Conservation (phyloP, 2,329 filamentous ascomycete genomes). For the Fonsecaea erecta region DNA sequence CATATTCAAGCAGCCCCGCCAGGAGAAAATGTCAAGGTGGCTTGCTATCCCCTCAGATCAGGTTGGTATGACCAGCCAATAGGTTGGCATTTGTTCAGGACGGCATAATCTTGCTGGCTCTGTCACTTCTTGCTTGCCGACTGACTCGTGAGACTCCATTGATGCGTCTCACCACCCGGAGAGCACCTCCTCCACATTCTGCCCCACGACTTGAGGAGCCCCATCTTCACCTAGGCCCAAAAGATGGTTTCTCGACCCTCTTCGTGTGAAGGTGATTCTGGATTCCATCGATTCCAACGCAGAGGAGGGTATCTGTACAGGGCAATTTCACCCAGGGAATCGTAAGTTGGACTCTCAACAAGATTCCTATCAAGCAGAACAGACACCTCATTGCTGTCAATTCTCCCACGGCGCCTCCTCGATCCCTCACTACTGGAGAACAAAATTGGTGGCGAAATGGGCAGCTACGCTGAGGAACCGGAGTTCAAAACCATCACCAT, state of each 20-base stretch:
- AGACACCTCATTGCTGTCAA: not conserved
- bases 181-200: slow-evolving; percentile 9
- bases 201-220: slow-evolving; percentile 10
- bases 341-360: not conserved
- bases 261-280: not conserved
- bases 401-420: not conserved
- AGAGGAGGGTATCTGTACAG: not conserved
- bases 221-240: slow-evolving; percentile 15
- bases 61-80: not conserved
- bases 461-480: slow-evolving; percentile 31
- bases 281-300: not conserved
- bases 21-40: not conserved
- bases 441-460: slow-evolving; percentile 12
- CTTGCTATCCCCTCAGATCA: not conserved
- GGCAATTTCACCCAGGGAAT: not conserved
- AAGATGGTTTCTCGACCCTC: not conserved
- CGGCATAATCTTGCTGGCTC: not conserved
- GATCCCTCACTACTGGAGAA: not conserved
- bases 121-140: slow-evolving; percentile 1
- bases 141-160: not conserved
- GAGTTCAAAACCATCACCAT: slow-evolving; percentile 41
- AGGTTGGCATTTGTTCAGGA: not conserved
- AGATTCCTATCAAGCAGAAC: not conserved
- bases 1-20: not conserved
- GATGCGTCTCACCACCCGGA: not conserved